Evolutionary conservation across 352 stramenopile species (phyloP), one percentile per base, ranked within the genome.

Genomic region (Elongisporangium senticosum): DNA sequence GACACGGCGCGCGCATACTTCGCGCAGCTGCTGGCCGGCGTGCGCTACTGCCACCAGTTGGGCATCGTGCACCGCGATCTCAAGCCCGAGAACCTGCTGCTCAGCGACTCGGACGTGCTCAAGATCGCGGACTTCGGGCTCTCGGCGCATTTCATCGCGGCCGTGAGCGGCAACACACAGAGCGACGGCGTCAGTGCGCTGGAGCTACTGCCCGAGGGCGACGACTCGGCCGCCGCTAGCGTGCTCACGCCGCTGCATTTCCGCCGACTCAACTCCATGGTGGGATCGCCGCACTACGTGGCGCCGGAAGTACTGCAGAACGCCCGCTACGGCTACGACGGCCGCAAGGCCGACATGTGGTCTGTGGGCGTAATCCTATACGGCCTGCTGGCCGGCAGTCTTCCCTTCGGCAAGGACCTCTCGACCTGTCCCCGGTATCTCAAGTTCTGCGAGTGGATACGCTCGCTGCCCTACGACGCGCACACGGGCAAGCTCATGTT

Each of bases 211-310:
- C 49, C 59, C 1, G 65, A 75, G n/a, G 65, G 66, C 21, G 65
- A 78, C 17, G 62, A 81, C 21, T 40, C 54, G 15, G 24, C 37
- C 3, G 61, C 52, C 21, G 53, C 51, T 23, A 62, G 59, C 23
- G 52, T 61, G 55, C 56, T 61, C 40, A 69, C 43, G 19, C 58
- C 28, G 6, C 48, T 55, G 48, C 78, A 77, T 17, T 86, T 97
- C n/a, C 74, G 87, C 33, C 72, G 95, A 13, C 86, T 99, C 61
- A 98, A 96, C 39, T 98, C 93, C 17, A 91, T 98, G 24, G 96
- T 99, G 15, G 96, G 96, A 2, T 98, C 95, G 13, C 96, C 96
- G 8, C 95, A 98, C 57, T 99, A 99, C 63, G 94, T 98, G 13
- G 96, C 96, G 1, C 96, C 96, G 0, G 96, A 99, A 68, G 95